Evolutionary conservation across 1,284 basidiomycete species (phyloP).

Genomic region (Phlebopus sp.): DNA sequence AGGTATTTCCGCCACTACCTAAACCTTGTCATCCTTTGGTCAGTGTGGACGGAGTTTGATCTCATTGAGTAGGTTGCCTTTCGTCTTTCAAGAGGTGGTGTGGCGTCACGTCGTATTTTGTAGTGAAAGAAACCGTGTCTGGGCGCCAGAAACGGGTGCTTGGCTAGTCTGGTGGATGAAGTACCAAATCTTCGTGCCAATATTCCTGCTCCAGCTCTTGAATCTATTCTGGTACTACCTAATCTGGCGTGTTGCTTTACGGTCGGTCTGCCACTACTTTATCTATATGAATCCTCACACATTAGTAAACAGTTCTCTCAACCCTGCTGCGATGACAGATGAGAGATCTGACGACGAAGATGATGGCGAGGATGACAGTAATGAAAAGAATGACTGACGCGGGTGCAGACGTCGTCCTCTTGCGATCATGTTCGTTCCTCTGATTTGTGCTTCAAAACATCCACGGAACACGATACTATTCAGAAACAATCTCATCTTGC

Average conservation of each 20-base stretch:
- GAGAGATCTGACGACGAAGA: constrained; percentile 72
- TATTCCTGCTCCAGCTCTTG: constrained; percentile 75
- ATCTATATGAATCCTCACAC: neutral
- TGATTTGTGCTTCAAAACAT: constrained; percentile 9
- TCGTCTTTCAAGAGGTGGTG: neutral
- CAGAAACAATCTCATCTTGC: constrained; percentile 1
- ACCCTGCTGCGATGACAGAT: constrained; percentile 32
- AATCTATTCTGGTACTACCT: constrained; percentile 92
- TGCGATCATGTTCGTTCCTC: neutral
- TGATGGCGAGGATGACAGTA: constrained; percentile 38
- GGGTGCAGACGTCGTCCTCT: neutral
- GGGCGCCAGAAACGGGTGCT: constrained; percentile 61
- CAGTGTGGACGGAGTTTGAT: constrained; percentile 82
- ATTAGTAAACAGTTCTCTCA: constrained; percentile 12
- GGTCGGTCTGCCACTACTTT: constrained; percentile 30
- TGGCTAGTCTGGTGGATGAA: constrained; percentile 81
- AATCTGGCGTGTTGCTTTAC: constrained; percentile 66
- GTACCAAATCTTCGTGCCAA: constrained; percentile 76
- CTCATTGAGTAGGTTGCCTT: constrained; percentile 67
- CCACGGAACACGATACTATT: constrained; percentile 2
- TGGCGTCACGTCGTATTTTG: neutral
- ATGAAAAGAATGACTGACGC: constrained; percentile 34
- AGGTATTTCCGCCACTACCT: constrained; percentile 97
- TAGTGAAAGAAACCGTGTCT: constrained; percentile 59
- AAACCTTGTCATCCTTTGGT: constrained; percentile 85